phyloP scores from a whole-genome alignment of 73 alveolate species.

The Effrenium voratum region DNA sequence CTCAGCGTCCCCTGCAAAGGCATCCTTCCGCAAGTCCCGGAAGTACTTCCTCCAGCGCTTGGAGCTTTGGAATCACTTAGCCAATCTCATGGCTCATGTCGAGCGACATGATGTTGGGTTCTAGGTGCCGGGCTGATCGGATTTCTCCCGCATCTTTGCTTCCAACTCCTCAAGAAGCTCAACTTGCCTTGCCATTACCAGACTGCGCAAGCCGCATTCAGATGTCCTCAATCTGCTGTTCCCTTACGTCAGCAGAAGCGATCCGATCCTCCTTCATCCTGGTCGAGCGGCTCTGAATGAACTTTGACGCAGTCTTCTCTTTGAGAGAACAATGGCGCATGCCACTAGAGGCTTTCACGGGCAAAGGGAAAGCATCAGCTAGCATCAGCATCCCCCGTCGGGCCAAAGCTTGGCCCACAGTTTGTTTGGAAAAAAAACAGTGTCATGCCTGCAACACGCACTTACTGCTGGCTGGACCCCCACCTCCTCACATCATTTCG shows the following conservation, averaged over 20 bases:
- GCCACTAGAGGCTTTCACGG: too few relatives aligned
- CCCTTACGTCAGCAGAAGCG: conserved; percentile 57
- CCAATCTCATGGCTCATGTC: background rate
- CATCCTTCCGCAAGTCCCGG: conserved; percentile 85
- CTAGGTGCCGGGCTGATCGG: conserved; percentile 8
- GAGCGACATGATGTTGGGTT: background rate
- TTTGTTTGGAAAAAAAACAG: too few relatives aligned
- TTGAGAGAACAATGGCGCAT: too few relatives aligned
- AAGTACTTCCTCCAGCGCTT: conserved; percentile 78
- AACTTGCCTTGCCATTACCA: background rate
- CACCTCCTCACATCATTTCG: too few relatives aligned
- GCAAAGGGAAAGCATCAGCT: too few relatives aligned
- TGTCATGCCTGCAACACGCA: too few relatives aligned
- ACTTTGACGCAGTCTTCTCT: too few relatives aligned
- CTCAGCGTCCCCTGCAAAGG: conserved; percentile 78
- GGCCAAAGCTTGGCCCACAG: too few relatives aligned
- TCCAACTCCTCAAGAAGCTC: conserved; percentile 37
- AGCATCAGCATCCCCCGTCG: too few relatives aligned
- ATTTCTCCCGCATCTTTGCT: conserved; percentile 63
- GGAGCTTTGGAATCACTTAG: too few relatives aligned
- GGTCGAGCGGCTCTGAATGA: too few relatives aligned
- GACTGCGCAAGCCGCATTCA: background rate
- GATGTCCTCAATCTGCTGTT: conserved; percentile 61
- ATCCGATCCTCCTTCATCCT: conserved; percentile 80
- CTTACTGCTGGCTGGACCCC: too few relatives aligned